These are phyloP conservation scores for Sporothrix pallida DNA, from an alignment of 2,329 filamentous ascomycete genomes.

Conservation along the genomic window DNA sequence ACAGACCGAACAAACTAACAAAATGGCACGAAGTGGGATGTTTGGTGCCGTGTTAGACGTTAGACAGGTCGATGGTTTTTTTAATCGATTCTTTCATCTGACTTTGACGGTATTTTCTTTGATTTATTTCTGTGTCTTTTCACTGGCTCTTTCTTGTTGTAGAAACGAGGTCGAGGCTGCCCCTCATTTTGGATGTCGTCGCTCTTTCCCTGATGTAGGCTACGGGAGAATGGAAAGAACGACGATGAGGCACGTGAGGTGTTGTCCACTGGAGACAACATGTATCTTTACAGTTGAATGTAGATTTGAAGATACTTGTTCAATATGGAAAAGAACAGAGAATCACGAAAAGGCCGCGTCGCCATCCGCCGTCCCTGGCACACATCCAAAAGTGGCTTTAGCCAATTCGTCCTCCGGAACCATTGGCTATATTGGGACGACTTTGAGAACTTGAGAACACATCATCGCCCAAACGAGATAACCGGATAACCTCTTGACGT, in stretches of 20 bases:
- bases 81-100: not conserved
- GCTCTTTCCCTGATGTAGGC: slow-evolving; percentile 4
- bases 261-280: not conserved
- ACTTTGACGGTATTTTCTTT: not conserved
- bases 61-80: not conserved
- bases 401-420: slow-evolving; percentile 21
- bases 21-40: slow-evolving; percentile 24
- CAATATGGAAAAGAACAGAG: not conserved
- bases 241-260: slow-evolving; percentile 5
- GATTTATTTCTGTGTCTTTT: not conserved
- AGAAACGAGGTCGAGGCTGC: not conserved
- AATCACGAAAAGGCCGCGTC: not conserved
- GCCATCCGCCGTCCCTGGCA: slow-evolving; percentile 2
- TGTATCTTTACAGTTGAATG: not conserved
- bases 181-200: not conserved
- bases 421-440: slow-evolving; percentile 11
- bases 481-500: not conserved
- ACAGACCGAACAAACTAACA: not conserved
- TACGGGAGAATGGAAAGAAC: not conserved
- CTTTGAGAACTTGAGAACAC: slow-evolving; percentile 6
- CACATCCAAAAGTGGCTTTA: slow-evolving; percentile 18
- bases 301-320: not conserved
- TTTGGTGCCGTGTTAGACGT: slow-evolving; percentile 18
- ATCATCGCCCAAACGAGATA: slow-evolving; percentile 19
- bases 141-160: not conserved